phyloP scores from a whole-genome alignment of 345 rosid genomes.

The Raphanus raphanistrum region DNA sequence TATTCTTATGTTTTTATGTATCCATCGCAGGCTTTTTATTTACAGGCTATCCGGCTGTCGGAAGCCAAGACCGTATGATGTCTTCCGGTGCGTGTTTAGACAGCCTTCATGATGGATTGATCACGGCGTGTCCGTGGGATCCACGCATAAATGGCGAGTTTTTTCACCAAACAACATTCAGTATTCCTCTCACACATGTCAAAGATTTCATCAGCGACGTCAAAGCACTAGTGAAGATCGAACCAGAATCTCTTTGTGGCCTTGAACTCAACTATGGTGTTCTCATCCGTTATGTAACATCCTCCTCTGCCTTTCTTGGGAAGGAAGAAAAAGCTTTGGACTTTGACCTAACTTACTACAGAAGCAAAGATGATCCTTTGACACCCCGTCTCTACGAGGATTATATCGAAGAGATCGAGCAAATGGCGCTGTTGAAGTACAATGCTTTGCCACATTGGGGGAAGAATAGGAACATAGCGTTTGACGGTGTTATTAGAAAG shows the following conservation, averaged over 20 bases:
- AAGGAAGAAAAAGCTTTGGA: conserved; percentile 67
- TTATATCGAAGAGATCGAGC: conserved; percentile 72
- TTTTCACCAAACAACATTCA: conserved; percentile 59
- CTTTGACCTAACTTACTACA: conserved; percentile 68
- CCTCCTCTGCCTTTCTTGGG: conserved; percentile 63
- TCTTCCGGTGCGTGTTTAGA: conserved; percentile 78
- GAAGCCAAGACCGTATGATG: conserved; percentile 62
- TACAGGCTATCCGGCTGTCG: conserved; percentile 71
- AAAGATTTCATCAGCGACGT: conserved; percentile 60
- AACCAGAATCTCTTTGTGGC: conserved; percentile 53
- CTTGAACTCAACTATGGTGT: conserved; percentile 60
- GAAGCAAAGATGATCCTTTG: conserved; percentile 68
- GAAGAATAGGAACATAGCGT: conserved; percentile 65
- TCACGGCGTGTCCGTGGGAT: conserved; percentile 75
- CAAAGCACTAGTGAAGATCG: conserved; percentile 49
- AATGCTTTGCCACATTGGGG: conserved; percentile 80
- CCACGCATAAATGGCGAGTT: conserved; percentile 60
- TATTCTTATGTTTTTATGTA: too few relatives aligned
- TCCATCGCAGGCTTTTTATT: conserved; percentile 45
- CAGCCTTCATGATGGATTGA: conserved; percentile 40
- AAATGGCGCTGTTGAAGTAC: conserved; percentile 65
- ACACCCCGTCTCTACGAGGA: conserved; percentile 64
- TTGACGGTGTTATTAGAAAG: conserved; percentile 50
- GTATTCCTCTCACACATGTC: conserved; percentile 46
- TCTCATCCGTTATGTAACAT: conserved; percentile 70